phyloP scores from a whole-genome alignment of 2,329 filamentous ascomycete species.

The Neocatenulostroma microsporum region DNA sequence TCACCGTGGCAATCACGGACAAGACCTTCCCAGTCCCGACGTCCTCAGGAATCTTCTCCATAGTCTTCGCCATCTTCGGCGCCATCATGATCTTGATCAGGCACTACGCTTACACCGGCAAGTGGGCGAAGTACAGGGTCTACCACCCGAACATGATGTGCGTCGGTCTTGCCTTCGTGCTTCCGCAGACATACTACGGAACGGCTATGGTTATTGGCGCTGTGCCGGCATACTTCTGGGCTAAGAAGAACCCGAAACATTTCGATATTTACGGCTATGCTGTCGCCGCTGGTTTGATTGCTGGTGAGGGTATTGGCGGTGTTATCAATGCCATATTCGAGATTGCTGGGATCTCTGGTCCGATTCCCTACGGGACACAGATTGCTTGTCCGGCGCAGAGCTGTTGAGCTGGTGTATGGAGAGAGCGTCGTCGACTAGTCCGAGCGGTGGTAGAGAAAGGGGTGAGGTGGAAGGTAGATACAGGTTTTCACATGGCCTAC shows the following conservation, averaged over 20 bases:
- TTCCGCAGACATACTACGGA: conserved; percentile 50
- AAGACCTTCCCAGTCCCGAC: conserved; percentile 49
- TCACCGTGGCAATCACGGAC: conserved; percentile 55
- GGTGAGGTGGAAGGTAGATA: too few relatives aligned
- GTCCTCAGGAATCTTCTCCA: conserved; percentile 50
- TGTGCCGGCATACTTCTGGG: conserved; percentile 47
- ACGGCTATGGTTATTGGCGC: conserved; percentile 54
- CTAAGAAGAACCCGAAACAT: conserved; percentile 43
- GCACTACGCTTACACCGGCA: conserved; percentile 48
- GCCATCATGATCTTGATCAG: conserved; percentile 46
- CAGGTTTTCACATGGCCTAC: too few relatives aligned
- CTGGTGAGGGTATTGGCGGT: conserved; percentile 56
- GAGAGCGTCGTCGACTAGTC: too few relatives aligned
- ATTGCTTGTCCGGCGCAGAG: conserved; percentile 37
- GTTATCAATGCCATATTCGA: conserved; percentile 52
- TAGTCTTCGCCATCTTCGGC: conserved; percentile 48
- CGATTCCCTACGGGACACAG: conserved; percentile 34
- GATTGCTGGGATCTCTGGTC: conserved; percentile 37
- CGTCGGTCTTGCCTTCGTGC: conserved; percentile 51
- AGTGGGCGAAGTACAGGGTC: conserved; percentile 46
- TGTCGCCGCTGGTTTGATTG: conserved; percentile 53
- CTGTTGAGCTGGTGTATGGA: too few relatives aligned
- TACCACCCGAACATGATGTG: conserved; percentile 58
- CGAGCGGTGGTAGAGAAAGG: too few relatives aligned
- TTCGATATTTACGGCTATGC: conserved; percentile 54